phyloP scores from a whole-genome alignment of 768 basidiomycete genomes.

The Termitomyces sp. region DNA sequence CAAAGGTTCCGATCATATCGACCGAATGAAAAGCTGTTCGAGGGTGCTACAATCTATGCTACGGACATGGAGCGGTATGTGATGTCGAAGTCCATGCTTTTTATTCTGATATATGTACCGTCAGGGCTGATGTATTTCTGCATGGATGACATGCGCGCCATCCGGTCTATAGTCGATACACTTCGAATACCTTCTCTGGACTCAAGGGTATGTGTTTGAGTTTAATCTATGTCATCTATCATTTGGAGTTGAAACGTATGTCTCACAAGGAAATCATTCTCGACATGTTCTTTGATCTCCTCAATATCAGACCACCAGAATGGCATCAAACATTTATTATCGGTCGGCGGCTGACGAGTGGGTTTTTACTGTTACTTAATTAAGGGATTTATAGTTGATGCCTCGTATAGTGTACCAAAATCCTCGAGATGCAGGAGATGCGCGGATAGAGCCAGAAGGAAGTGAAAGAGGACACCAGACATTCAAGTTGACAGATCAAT shows the following conservation, averaged over 20 bases:
- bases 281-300: constrained; percentile 89
- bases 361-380: constrained; percentile 14
- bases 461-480: constrained; percentile 47
- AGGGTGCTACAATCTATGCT: constrained; percentile 80
- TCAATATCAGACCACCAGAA: constrained; percentile 87
- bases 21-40: constrained; percentile 72
- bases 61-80: constrained; percentile 89
- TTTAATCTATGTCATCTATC: background rate
- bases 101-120: background rate
- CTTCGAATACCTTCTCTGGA: constrained; percentile 85
- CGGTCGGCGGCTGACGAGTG: constrained; percentile 83
- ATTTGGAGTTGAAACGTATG: background rate
- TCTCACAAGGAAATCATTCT: constrained; percentile 74
- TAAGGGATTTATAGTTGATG: background rate
- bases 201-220: constrained; percentile 54
- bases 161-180: constrained; percentile 79
- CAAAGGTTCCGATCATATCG: constrained; percentile 70
- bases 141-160: constrained; percentile 81
- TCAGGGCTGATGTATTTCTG: constrained; percentile 89
- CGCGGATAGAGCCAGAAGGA: constrained; percentile 23
- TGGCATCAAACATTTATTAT: constrained; percentile 94
- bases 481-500: constrained; percentile 88
- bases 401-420: constrained; percentile 58
- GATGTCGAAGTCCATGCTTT: background rate
- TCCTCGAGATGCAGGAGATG: constrained; percentile 36